A percentile compares a stretch with the other conserved stretches of the same genome.
phyloP scores from a whole-genome alignment of 1,139 yeast genomes.

The Blastobotrys raffinosifermentans region DNA sequence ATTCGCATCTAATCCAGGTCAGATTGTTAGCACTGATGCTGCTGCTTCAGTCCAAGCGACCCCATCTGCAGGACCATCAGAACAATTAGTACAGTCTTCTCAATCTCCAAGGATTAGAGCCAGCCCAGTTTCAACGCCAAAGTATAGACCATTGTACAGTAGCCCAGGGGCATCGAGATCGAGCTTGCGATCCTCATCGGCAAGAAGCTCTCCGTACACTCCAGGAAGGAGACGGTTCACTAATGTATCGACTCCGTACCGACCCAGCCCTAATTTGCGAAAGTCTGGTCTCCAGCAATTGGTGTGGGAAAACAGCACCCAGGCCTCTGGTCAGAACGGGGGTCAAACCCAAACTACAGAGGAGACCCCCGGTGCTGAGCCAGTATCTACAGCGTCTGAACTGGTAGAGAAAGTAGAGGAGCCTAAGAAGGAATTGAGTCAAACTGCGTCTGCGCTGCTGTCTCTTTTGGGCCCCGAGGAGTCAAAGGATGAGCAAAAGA shows the following conservation, averaged over 20 bases:
- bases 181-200: background rate
- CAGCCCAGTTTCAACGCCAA: conserved; percentile 3
- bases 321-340: too few species aligned
- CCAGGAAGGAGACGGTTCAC: background rate
- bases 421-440: conserved; percentile 41
- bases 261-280: background rate
- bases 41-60: background rate
- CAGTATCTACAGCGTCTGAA: background rate
- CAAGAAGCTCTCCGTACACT: background rate
- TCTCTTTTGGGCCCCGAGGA: conserved; percentile 49
- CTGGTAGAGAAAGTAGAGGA: background rate
- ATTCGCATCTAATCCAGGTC: conserved; percentile 3
- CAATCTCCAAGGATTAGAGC: background rate
- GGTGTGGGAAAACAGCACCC: too few species aligned
- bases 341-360: too few species aligned
- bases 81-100: background rate
- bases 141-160: conserved; percentile 10
- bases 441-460: conserved; percentile 60
- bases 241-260: background rate
- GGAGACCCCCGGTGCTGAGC: background rate
- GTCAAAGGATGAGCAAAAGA: conserved; percentile 17
- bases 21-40: conserved; percentile 1
- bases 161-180: background rate
- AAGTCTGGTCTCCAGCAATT: background rate
- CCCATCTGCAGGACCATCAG: background rate